Evolutionary conservation across 1,284 basidiomycete genomes (phyloP).

Genomic region (Sanguinoderma infundibulare): DNA sequence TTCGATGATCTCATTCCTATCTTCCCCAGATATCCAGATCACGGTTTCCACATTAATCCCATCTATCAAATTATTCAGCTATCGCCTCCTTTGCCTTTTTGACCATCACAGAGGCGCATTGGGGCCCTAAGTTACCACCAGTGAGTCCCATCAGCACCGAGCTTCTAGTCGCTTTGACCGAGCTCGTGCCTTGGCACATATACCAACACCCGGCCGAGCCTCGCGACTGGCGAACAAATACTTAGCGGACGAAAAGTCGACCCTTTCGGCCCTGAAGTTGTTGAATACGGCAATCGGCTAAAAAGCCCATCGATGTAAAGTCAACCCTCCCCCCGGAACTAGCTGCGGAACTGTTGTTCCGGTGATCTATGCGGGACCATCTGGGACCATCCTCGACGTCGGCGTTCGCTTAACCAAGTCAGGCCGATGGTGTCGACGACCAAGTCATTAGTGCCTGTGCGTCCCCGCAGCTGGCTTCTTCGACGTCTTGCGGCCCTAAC

Average conservation of each 20-base stretch:
- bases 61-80: constrained; percentile 23
- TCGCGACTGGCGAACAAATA: not conserved
- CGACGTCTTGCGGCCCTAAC: constrained; percentile 18
- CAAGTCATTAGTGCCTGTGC: not conserved
- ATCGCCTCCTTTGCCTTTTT: not conserved
- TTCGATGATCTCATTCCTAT: constrained; percentile 20
- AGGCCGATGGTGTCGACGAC: constrained; percentile 7
- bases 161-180: not conserved
- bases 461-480: constrained; percentile 18
- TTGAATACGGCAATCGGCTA: not conserved
- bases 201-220: not conserved
- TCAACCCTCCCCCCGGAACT: too few species aligned
- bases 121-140: not conserved
- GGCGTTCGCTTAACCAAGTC: constrained; percentile 16
- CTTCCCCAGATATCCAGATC: constrained; percentile 16
- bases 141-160: constrained; percentile 5
- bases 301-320: not conserved
- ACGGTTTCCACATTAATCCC: constrained; percentile 17
- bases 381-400: constrained; percentile 18
- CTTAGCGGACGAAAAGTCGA: not conserved
- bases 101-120: constrained; percentile 6
- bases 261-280: too few species aligned
- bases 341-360: not conserved
- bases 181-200: not conserved
- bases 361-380: constrained; percentile 14